Evolutionary conservation across 78 protist species (phyloP).

Genomic region (Chrysochromulina tobinii): DNA sequence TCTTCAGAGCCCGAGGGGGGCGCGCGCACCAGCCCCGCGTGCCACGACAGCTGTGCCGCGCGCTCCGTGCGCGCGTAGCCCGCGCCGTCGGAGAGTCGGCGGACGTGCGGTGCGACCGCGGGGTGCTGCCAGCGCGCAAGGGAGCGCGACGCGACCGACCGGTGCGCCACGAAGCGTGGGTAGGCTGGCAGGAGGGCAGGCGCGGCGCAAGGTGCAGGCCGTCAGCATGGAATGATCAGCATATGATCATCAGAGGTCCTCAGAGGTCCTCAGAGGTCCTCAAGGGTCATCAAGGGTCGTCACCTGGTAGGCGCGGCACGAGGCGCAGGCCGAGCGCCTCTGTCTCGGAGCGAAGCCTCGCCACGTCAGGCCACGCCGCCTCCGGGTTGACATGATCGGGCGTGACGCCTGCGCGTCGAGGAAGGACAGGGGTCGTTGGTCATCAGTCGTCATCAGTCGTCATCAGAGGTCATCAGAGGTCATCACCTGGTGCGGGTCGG

Average conservation of each 20-base stretch:
- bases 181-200: background rate
- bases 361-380: background rate
- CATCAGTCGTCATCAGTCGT: no score
- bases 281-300: no score
- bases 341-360: background rate
- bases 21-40: background rate
- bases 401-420: background rate
- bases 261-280: no score
- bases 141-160: background rate
- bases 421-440: no score
- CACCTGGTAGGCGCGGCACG: background rate
- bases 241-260: no score
- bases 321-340: background rate
- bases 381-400: conserved; percentile 30
- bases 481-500: no score
- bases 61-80: background rate
- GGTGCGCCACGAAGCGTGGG: background rate
- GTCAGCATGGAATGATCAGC: no score
- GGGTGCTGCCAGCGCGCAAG: background rate
- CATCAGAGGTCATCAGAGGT: no score
- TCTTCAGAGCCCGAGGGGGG: background rate
- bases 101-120: background rate
- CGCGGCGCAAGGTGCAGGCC: no score
- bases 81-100: background rate
- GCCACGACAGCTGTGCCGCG: background rate